These are phyloP conservation scores for Calocera viscosa DNA, from an alignment of 768 basidiomycete genomes.

Conservation along the genomic window DNA sequence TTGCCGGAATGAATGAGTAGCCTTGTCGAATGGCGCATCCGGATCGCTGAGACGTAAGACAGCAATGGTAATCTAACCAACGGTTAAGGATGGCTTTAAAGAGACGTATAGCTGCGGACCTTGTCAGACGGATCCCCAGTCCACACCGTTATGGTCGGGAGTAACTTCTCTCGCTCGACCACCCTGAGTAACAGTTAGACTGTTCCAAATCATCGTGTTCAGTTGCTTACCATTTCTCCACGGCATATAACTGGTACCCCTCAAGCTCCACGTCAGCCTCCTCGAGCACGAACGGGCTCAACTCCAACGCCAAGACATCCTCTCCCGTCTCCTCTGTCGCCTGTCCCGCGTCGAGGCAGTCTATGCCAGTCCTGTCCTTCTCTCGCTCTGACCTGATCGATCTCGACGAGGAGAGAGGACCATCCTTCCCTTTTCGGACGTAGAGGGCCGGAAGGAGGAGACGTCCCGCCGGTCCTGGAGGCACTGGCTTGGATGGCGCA, in stretches of 20 bases:
- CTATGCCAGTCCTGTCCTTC: not conserved
- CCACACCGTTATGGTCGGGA: conserved; percentile 56
- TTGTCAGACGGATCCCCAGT: conserved; percentile 63
- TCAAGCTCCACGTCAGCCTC: conserved; percentile 38
- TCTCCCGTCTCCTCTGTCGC: conserved; percentile 4
- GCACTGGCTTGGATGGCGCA: not conserved
- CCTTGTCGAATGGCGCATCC: conserved; percentile 46
- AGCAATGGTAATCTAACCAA: conserved; percentile 44
- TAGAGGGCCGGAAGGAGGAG: not conserved
- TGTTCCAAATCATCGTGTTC: not conserved
- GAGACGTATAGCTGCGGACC: conserved; percentile 24
- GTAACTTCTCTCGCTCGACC: conserved; percentile 47
- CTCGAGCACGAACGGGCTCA: conserved; percentile 39
- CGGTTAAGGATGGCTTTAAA: not conserved
- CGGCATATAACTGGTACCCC: conserved; percentile 73
- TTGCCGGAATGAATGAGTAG: conserved; percentile 47
- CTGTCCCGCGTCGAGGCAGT: conserved; percentile 3
- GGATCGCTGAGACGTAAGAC: conserved; percentile 40
- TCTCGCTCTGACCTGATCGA: not conserved
- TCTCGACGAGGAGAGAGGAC: not conserved
- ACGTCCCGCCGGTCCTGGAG: not conserved
- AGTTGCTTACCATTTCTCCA: conserved; percentile 62
- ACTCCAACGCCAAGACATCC: conserved; percentile 13
- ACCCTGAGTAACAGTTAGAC: conserved; percentile 37
- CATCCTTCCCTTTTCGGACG: not conserved